Conservation (phyloP, 2,329 filamentous ascomycete genomes). For the Ascochyta fabae region DNA sequence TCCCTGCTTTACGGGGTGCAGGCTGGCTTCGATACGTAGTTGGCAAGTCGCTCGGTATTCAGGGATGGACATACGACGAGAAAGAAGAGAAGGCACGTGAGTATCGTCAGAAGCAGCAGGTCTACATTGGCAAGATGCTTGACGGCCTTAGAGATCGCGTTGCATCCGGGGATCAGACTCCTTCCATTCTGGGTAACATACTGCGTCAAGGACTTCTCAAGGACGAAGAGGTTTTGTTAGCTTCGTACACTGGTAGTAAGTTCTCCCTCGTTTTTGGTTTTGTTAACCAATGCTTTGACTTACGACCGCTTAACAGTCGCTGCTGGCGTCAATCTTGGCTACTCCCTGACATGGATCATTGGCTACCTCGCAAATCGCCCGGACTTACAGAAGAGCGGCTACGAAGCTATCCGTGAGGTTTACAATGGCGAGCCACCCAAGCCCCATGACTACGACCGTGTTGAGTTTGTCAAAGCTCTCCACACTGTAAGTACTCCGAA, state of each 20-base stretch:
- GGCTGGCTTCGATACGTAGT: constrained; percentile 15
- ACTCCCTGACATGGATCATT: constrained; percentile 24
- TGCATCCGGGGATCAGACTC: constrained; percentile 19
- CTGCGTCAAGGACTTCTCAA: constrained; percentile 19
- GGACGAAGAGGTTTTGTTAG: constrained; percentile 21
- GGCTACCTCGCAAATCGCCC: constrained; percentile 23
- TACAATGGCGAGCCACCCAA: constrained; percentile 20
- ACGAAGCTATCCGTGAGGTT: constrained; percentile 21
- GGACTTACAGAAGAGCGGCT: constrained; percentile 21
- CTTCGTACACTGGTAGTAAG: constrained; percentile 24
- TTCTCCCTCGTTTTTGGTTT: background rate
- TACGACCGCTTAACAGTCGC: constrained; percentile 16
- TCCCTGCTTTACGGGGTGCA: constrained; percentile 15
- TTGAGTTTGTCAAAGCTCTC: constrained; percentile 23
- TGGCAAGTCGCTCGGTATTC: constrained; percentile 18
- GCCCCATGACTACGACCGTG: constrained; percentile 21
- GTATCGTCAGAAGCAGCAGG: constrained; percentile 19
- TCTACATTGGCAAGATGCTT: constrained; percentile 22
- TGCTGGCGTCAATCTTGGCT: constrained; percentile 23
- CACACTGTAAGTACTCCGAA: constrained; percentile 3
- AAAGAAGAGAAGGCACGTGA: constrained; percentile 22
- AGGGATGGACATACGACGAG: constrained; percentile 17
- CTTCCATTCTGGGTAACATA: constrained; percentile 23
- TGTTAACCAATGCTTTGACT: background rate
- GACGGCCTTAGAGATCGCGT: constrained; percentile 15